These are phyloP conservation scores for Aspergillus texensis DNA, from an alignment of 2,329 filamentous ascomycete genomes.

Conservation along the genomic window DNA sequence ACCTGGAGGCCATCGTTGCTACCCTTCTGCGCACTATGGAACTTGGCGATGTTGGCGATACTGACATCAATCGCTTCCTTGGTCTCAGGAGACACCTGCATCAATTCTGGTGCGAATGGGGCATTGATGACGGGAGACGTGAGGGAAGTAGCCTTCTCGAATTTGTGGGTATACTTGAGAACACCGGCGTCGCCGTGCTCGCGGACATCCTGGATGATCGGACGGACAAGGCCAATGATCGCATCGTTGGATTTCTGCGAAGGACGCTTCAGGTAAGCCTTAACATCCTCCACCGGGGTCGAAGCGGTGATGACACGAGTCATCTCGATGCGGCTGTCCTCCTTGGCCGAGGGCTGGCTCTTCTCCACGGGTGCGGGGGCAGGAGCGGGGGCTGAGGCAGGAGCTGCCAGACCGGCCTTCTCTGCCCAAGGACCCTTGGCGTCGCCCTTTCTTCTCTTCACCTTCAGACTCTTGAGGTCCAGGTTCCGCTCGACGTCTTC, in stretches of 20 bases:
- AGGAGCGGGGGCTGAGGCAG: conserved; percentile 47
- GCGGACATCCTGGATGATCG: conserved; percentile 87
- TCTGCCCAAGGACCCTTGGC: conserved; percentile 92
- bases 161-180: conserved; percentile 93
- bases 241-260: conserved; percentile 94
- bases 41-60: conserved; percentile 90
- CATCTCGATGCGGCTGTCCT: conserved; percentile 75
- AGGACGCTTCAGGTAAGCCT: conserved; percentile 78
- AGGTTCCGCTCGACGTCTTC: conserved; percentile 90
- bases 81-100: conserved; percentile 82
- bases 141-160: conserved; percentile 91
- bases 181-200: conserved; percentile 83
- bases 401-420: conserved; percentile 71
- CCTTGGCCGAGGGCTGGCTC: conserved; percentile 17
- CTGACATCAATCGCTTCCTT: conserved; percentile 91
- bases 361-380: conserved; percentile 49
- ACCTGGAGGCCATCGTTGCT: conserved; percentile 74
- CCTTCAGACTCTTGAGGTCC: conserved; percentile 92
- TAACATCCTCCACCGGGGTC: conserved; percentile 66
- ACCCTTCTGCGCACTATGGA: conserved; percentile 89
- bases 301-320: conserved; percentile 71
- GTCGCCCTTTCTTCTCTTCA: conserved; percentile 89
- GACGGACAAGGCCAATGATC: conserved; percentile 86
- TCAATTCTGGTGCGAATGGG: conserved; percentile 81
- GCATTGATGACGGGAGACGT: conserved; percentile 87